Percentiles rank a stretch among this genome's conserved stretches.
Evolutionary conservation across 768 basidiomycete genomes (phyloP).

Genomic region (Albatrellus ellisii): DNA sequence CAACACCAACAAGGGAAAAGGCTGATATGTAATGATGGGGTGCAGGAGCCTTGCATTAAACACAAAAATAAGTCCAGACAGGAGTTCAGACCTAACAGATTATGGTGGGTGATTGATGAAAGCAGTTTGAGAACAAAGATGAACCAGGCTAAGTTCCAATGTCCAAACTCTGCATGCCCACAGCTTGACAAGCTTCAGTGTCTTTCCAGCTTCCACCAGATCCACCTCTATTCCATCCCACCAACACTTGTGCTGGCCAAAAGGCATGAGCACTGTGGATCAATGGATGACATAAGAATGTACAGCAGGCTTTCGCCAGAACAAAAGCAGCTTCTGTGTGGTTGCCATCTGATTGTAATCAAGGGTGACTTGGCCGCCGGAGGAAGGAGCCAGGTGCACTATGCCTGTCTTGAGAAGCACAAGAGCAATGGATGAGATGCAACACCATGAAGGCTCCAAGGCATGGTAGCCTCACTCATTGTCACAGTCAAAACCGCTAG

Average conservation of each 20-base stretch:
- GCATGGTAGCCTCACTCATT: slow-evolving; percentile 98
- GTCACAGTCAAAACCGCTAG: slow-evolving; percentile 90
- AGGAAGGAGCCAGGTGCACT: slow-evolving; percentile 40
- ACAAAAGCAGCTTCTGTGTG: slow-evolving; percentile 90
- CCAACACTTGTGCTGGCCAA: slow-evolving; percentile 88
- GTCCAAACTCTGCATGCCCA: slow-evolving; percentile 99
- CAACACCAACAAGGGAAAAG: too few relatives aligned
- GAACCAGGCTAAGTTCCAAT: slow-evolving; percentile 85
- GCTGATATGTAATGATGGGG: neutral
- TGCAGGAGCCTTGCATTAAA: neutral
- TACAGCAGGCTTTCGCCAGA: slow-evolving; percentile 98
- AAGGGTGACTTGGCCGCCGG: slow-evolving; percentile 61
- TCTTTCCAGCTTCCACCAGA: slow-evolving; percentile 42
- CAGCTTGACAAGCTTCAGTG: slow-evolving; percentile 59
- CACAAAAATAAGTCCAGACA: neutral
- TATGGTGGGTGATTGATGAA: neutral
- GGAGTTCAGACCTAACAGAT: slow-evolving; percentile 7
- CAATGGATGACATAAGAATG: slow-evolving; percentile 26
- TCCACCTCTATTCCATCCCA: slow-evolving; percentile 97
- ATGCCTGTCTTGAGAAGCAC: slow-evolving; percentile 97
- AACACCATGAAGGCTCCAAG: slow-evolving; percentile 89
- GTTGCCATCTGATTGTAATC: slow-evolving; percentile 93
- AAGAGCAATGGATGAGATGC: slow-evolving; percentile 96
- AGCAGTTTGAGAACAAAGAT: slow-evolving; percentile 16
- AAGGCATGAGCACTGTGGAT: too few relatives aligned